Evolutionary conservation across 2,329 filamentous ascomycete genomes (phyloP).

Genomic region (Myriosclerotinia scirpicola): DNA sequence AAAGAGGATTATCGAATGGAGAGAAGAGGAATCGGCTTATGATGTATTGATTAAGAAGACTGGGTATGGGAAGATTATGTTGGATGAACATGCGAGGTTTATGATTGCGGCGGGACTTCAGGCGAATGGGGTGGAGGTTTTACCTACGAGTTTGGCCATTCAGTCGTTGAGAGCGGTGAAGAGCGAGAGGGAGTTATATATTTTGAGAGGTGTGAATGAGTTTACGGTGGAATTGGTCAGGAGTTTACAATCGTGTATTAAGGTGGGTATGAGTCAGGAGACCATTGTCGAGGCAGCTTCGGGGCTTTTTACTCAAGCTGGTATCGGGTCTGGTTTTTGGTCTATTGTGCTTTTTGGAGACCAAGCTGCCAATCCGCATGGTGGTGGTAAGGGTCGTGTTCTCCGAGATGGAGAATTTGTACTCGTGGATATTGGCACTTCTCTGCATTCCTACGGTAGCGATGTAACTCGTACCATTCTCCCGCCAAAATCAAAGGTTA

Average conservation of each 20-base stretch:
- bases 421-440: slow-evolving; percentile 58
- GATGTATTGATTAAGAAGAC: slow-evolving; percentile 50
- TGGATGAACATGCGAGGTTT: slow-evolving; percentile 64
- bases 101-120: slow-evolving; percentile 60
- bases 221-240: slow-evolving; percentile 60
- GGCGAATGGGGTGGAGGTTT: slow-evolving; percentile 52
- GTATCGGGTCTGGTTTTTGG: slow-evolving; percentile 57
- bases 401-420: slow-evolving; percentile 56
- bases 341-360: slow-evolving; percentile 60
- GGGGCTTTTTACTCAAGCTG: slow-evolving; percentile 50
- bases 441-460: slow-evolving; percentile 60
- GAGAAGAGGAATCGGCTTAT: slow-evolving; percentile 65
- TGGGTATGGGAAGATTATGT: slow-evolving; percentile 49
- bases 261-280: slow-evolving; percentile 55
- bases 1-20: slow-evolving; percentile 55
- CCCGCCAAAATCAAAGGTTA: slow-evolving; percentile 28
- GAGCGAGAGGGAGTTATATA: slow-evolving; percentile 53
- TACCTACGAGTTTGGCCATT: slow-evolving; percentile 52
- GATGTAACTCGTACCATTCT: slow-evolving; percentile 62
- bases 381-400: slow-evolving; percentile 47
- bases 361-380: slow-evolving; percentile 44
- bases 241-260: slow-evolving; percentile 54
- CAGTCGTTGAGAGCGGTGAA: slow-evolving; percentile 60
- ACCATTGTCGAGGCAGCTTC: slow-evolving; percentile 55
- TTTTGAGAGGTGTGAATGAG: slow-evolving; percentile 60